Evolutionary conservation across 768 basidiomycete genomes (phyloP).

Genomic region (Candolleomyces efflorescens): DNA sequence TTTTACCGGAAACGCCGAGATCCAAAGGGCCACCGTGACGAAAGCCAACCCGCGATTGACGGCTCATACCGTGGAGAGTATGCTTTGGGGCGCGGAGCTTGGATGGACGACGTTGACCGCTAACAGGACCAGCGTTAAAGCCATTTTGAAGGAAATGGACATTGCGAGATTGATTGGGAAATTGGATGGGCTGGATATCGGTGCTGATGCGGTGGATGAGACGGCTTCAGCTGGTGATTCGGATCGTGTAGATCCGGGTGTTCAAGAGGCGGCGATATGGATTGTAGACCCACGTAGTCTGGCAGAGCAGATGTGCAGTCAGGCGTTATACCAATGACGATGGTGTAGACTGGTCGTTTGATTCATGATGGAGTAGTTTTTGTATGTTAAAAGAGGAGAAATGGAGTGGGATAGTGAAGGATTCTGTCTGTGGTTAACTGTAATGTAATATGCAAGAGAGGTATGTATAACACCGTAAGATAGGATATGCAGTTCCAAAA

Average conservation of each 20-base stretch:
- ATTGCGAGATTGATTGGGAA: constrained; percentile 29
- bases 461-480: too few species aligned
- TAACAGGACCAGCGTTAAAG: constrained; percentile 73
- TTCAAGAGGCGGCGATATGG: constrained; percentile 16
- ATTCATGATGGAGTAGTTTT: too few species aligned
- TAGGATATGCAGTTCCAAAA: too few species aligned
- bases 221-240: not conserved
- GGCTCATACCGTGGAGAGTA: constrained; percentile 70
- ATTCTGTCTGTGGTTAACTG: too few species aligned
- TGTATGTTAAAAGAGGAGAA: too few species aligned
- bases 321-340: not conserved
- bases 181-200: constrained; percentile 21
- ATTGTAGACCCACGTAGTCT: constrained; percentile 50
- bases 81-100: constrained; percentile 61
- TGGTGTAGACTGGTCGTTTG: not conserved
- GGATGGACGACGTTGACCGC: constrained; percentile 89
- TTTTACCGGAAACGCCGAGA: constrained; percentile 24
- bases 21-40: constrained; percentile 50
- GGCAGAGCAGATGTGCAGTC: constrained; percentile 49
- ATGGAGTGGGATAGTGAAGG: too few species aligned
- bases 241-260: constrained; percentile 5
- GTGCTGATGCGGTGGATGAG: not conserved
- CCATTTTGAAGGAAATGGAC: constrained; percentile 66
- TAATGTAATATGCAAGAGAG: too few species aligned
- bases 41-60: constrained; percentile 60